A percentile compares a stretch with the other conserved stretches of the same genome.
Conservation (phyloP, 1,284 basidiomycete species). For the Tetrapyrgos nigripes region DNA sequence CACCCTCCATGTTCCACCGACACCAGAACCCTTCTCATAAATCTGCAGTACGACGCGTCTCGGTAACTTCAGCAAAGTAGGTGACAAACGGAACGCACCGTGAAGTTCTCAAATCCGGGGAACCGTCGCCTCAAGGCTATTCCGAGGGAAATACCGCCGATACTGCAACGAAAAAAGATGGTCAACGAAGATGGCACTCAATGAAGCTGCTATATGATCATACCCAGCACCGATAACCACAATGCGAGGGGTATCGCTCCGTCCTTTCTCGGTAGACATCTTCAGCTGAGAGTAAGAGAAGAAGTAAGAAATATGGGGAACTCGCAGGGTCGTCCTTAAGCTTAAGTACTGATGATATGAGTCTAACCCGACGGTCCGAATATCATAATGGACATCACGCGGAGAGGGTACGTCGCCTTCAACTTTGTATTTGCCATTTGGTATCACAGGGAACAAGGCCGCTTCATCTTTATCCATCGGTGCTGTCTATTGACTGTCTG, state of each 20-base stretch:
- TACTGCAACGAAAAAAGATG: not conserved
- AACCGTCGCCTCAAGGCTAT: slow-evolving; percentile 39
- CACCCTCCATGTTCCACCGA: slow-evolving; percentile 48
- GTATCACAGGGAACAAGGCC: too few relatives aligned
- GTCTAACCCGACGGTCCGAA: too few relatives aligned
- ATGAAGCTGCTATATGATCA: slow-evolving; percentile 32
- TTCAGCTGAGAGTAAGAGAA: too few relatives aligned
- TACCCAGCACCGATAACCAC: slow-evolving; percentile 48
- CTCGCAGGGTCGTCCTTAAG: too few relatives aligned
- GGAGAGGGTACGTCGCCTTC: too few relatives aligned
- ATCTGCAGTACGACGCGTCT: slow-evolving; percentile 27
- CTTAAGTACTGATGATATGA: too few relatives aligned
- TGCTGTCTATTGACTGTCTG: too few relatives aligned
- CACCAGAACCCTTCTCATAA: slow-evolving; percentile 37
- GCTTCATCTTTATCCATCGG: too few relatives aligned
- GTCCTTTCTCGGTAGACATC: too few relatives aligned
- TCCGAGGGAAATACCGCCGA: slow-evolving; percentile 35
- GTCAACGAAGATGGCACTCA: slow-evolving; percentile 30
- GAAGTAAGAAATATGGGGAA: too few relatives aligned
- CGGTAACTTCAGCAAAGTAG: slow-evolving; percentile 12
- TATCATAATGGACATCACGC: too few relatives aligned
- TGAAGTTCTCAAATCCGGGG: slow-evolving; percentile 38
- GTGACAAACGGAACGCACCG: slow-evolving; percentile 27
- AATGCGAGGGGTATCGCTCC: slow-evolving; percentile 23
- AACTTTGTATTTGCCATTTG: too few relatives aligned